Base-by-base conservation (phyloP, 179 eudicot species). In the Heliamphora pulchella region DNA sequence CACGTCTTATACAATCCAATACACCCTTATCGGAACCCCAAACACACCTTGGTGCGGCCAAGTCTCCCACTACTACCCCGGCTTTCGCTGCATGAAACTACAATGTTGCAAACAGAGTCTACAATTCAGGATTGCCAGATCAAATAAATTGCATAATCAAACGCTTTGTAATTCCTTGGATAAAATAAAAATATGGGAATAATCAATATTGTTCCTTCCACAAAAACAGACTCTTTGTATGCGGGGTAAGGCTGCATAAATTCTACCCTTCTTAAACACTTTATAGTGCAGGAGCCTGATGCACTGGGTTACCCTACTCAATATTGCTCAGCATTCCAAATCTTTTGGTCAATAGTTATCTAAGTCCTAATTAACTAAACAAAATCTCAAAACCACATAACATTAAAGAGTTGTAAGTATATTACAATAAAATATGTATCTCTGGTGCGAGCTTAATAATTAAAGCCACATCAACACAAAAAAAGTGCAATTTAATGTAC, bases 61-160 rank as follows among this genome's bases (percentile, higher is more conserved):
- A 31, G 31, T 31, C 31, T 31, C 31, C 31, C 31, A 31, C 31
- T 31, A 31, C 31, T 31, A 31, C 31, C 31, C 31, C 31, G 31
- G 31, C 31, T 31, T 31, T 31, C 31, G 31, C 31, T 31, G 31
- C 31, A 31, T 31, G 31, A 31, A 31, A 31, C 31, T 31, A 31
- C 31, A 31, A 31, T 31, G 31, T 74, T 74, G 65, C 76, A 72
- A 55, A 55, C 77, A 31, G 64, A 14, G 22, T 13, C 63, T 74
- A 54, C 48, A 14, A 57, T 54, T 55, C 17, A 3, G 65, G 55
- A 74, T 57, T 39, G 53, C 31, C 43, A 59, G 62, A 43, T 8
- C 18, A 1, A 71, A 51, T 22, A 62, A 63, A 46, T 46, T 18
- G 7, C 44, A 63, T 20, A 76, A 59, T 76, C 17, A 13, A 11